Base-by-base conservation (phyloP, 2,329 filamentous ascomycete genomes). In the Penicillium aurantiogriseum region DNA sequence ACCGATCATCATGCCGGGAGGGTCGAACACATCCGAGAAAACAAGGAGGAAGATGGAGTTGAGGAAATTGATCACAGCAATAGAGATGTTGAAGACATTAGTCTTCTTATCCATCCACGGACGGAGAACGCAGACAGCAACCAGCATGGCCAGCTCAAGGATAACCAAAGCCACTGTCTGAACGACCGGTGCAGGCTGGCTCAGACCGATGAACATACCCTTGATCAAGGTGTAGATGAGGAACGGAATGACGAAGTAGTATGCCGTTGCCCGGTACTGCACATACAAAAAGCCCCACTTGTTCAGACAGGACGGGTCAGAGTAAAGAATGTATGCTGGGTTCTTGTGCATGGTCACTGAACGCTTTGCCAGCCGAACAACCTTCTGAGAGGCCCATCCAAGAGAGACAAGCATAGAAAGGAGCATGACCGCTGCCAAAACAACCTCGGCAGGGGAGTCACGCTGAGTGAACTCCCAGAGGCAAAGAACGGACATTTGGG, bases 21-120 rank as follows among this genome's bases (percentile, higher is more conserved):
- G 88, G 63, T 88, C 87, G 76, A 97, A 97, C 47, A 96, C 85
- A 60, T 89, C 84, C 25, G 91, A 91, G 79, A 96, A 96, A 67
- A 97, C 85, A 55, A 97, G 81, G 35, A 97, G 80, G 80, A 96
- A 95, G 73, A 97, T 87, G 55, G 88, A 84, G 76, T 94, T 96
- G 69, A 97, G 74, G 75, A 97, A 96, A 81, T 96, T 97, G 76
- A 96, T 82, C 45, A 86, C 88, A 61, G 87, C 89, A 68, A 97
- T 97, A 59, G 91, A 85, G 69, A 97, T 96, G 79, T 97, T 97
- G 83, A 96, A 96, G 47, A 88, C 88, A 76, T 97, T 97, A 60
- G 91, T 96, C 79, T 92, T 93, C 85, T 96, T 96, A 82, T 97
- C 93, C 93, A 97, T 97, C 89, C 91, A 97, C 19, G 93, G 93